Base-by-base conservation (phyloP, 2,329 filamentous ascomycete genomes). In the Chaetomium olivaceum region DNA sequence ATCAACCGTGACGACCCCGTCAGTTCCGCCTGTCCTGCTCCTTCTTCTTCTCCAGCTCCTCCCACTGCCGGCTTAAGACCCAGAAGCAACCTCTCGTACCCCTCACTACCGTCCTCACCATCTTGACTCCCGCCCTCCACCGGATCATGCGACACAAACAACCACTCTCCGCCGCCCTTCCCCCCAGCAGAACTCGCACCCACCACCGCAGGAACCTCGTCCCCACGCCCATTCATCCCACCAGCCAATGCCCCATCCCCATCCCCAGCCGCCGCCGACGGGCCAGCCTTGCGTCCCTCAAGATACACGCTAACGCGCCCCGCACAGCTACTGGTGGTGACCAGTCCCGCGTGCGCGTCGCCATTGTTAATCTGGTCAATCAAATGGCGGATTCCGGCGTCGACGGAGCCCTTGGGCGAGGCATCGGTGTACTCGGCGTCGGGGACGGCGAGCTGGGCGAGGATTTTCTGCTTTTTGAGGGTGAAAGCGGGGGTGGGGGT, bases 271-370 rank as follows among this genome's bases (percentile, higher is more conserved):
- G 46, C 7, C 4, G 54, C 4, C n/a, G 14, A 7, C 9, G 65
- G 16, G 16, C 39, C 25, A 16, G 9, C 67, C 71, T 87, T 90
- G 54, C 80, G 80, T 0, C 93, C 93, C 79, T 97, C 94, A 0
- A 96, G 81, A 74, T 96, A 98, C 4, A 97, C 91, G 69, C 91
- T 93, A 56, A 96, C 86, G 61, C 94, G 83, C 0, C 94, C 94
- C 2, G 92, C 91, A 76, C 94, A 98, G 77, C 93, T 97, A 78
- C 93, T 97, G 2, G 93, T 97, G 1, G 94, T 97, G 39, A 96
- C 92, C 50, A 93, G 85, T 1, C 91, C 92, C 1, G 88, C 84
- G 6, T 89, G 74, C 1, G 73, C 76, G 77, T 97, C 98, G 16
- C 6, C 39, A n/a, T 43, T 19, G 77, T 98, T 98, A 75, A 98